Evolutionary conservation across 345 rosid genomes (phyloP), one percentile per base, ranked within the genome.

Genomic region (Litchi chinensis): DNA sequence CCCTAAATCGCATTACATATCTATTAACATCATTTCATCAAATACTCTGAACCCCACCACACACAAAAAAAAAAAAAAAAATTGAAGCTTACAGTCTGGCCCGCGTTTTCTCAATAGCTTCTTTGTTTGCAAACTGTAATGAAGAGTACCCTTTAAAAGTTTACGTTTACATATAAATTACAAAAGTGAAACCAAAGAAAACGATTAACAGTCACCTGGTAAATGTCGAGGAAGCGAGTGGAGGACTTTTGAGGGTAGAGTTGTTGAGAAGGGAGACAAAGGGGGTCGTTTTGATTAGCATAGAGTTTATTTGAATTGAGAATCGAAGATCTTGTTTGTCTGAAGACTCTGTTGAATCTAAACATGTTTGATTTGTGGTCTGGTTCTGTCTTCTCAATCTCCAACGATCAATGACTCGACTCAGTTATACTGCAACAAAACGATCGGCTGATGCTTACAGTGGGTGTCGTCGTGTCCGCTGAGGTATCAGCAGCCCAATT

Each of bases 51-150:
- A 52, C 2, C 12, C 73, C 41, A 21, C 54, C 26, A 13, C 8
- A 11, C 21, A 15, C 48, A 77, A 72, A 73, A 62, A 44, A 74
- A 28, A 40, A 60, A 70, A 39, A 62, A 74, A 46, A 40, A 22
- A 28, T n/a, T 6, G 52, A 77, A 82, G 72, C 94, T 90, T 87
- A 95, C 99, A 95, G 88, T 84, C 98, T 91, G 11, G 88, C 93
- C 52, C 98, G 96, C 76, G 92, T 95, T 83, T 95, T 91, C 80
- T 82, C 90, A 40, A 92, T 90, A 16, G 95, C 93, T 65, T 81
- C 88, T 82, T 89, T 93, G 87, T 87, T 89, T 41, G 88, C 92
- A 24, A 93, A 74, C 99, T 95, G 88, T 65, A 77, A 18, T 48
- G 3, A 28, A 73, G 62, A 73, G 73, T 41, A 15, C 52, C 60